phyloP scores from a whole-genome alignment of 306 rosid species.

The Echinosophora koreensis region DNA sequence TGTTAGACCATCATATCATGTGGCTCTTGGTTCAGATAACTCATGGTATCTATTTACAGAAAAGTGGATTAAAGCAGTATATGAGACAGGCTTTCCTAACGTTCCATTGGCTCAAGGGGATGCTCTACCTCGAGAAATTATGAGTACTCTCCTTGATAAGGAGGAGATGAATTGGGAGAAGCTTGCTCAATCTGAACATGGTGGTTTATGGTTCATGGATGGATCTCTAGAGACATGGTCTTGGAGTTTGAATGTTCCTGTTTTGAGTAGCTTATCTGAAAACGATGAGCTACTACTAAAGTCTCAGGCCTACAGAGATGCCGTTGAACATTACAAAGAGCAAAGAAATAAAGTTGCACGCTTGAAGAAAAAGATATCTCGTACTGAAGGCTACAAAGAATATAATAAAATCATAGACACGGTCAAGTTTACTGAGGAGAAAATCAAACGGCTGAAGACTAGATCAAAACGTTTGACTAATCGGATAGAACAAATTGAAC shows the following conservation, averaged over 20 bases:
- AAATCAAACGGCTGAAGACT: slow-evolving; percentile 78
- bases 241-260: slow-evolving; percentile 97
- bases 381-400: slow-evolving; percentile 85
- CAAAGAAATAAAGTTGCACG: slow-evolving; percentile 93
- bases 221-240: slow-evolving; percentile 98
- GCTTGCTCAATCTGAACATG: slow-evolving; percentile 79
- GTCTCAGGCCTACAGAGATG: slow-evolving; percentile 63
- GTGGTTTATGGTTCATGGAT: slow-evolving; percentile 84
- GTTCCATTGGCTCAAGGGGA: slow-evolving; percentile 80
- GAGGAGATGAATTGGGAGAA: slow-evolving; percentile 90
- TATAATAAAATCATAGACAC: slow-evolving; percentile 74
- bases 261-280: slow-evolving; percentile 86
- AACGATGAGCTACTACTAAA: slow-evolving; percentile 75
- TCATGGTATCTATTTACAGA: slow-evolving; percentile 93
- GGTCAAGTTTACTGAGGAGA: slow-evolving; percentile 72
- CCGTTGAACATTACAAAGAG: slow-evolving; percentile 71
- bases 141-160: slow-evolving; percentile 83
- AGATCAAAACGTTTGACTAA: slow-evolving; percentile 79
- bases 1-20: slow-evolving; percentile 71
- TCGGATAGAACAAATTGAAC: slow-evolving; percentile 91
- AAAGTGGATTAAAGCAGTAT: slow-evolving; percentile 86
- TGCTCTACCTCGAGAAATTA: slow-evolving; percentile 86
- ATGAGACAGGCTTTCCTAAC: slow-evolving; percentile 84
- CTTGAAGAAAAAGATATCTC: slow-evolving; percentile 82
- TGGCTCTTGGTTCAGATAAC: slow-evolving; percentile 96